These are phyloP conservation scores for Trichosporon inkin DNA, from an alignment of 1,284 basidiomycete genomes.

Conservation along the genomic window DNA sequence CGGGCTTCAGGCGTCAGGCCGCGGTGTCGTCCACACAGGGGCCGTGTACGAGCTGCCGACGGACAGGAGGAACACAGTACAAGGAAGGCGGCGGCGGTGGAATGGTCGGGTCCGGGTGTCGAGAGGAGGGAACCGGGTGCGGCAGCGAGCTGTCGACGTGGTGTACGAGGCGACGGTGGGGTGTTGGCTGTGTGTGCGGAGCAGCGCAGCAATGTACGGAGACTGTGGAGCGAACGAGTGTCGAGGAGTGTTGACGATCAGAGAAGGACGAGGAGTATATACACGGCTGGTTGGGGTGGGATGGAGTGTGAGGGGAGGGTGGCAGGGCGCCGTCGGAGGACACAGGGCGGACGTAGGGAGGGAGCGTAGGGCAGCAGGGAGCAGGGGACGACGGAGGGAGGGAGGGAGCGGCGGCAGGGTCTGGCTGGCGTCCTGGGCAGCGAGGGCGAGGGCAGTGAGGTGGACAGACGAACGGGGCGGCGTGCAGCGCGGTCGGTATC, in stretches of 20 bases:
- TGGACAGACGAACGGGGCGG: too few relatives aligned
- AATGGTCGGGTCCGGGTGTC: background rate
- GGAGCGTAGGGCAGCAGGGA: background rate
- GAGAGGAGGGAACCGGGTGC: background rate
- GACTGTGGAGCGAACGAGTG: too few relatives aligned
- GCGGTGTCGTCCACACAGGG: slow-evolving; percentile 3
- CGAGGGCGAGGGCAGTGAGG: too few relatives aligned
- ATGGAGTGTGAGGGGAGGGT: background rate
- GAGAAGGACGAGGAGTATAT: too few relatives aligned
- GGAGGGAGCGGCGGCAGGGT: too few relatives aligned
- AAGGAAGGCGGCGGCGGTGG: background rate
- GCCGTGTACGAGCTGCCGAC: background rate
- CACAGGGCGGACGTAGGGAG: background rate
- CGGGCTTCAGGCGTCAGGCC: slow-evolving; percentile 1
- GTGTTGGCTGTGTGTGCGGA: too few relatives aligned
- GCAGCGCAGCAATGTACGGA: too few relatives aligned
- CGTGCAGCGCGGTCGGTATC: too few relatives aligned
- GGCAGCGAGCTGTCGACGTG: background rate
- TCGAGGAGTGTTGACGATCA: too few relatives aligned
- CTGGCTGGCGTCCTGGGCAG: background rate
- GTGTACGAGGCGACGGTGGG: background rate
- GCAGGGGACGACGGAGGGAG: too few relatives aligned
- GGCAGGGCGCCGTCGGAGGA: background rate
- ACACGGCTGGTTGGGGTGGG: too few relatives aligned
- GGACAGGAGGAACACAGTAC: background rate